Base-by-base conservation (phyloP, 2,329 filamentous ascomycete species). In the Beauveria varroae region DNA sequence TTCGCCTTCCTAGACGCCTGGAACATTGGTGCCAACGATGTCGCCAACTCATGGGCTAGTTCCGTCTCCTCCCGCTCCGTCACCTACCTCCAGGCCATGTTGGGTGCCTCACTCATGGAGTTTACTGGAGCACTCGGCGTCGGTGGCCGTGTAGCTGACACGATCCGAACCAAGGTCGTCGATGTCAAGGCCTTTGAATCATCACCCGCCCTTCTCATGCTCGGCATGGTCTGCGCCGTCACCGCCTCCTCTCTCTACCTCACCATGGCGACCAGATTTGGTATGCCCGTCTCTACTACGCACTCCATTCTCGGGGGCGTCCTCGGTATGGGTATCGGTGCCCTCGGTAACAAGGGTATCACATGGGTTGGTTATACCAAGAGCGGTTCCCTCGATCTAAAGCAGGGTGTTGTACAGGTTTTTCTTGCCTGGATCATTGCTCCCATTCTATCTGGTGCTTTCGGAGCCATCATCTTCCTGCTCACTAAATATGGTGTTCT, bases 1-100 rank as follows among this genome's bases (percentile, higher is more conserved):
- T 88, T 88, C 71, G 83, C 85, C 63, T 83, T 85, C 69, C 80
- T 88, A 46, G 85, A 87, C 70, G 84, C 84, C 58, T 88, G 82
- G 81, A 87, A 86, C 69, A 86, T 67, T 72, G 76, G 75, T 66
- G 74, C 69, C 71, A 78, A 86, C 74, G 88, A 90, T 87, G 87
- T 90, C 63, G 87, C 88, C 73, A 91, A 90, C 77, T 83, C 86
- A 1, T 91, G 86, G 84, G 87, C 87, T n/a, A 89, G 86, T 40
- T 87, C 84, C 65, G 88, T 90, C 62, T 88, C 86, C 1, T 89
- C 87, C 3, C 79, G 86, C 44, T 89, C 87, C 62, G 72, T 88
- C 47, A 80, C 81, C 20, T 82, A 86, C 70, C 64, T 81, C 58
- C 84, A 87, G 70, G 85, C 82, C 65, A 84, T 85, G 82, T 65